Percentiles rank a stretch among this genome's conserved stretches.
Evolutionary conservation across 305 asterid genomes (phyloP).

Genomic region (Stenogyne calaminthoides): DNA sequence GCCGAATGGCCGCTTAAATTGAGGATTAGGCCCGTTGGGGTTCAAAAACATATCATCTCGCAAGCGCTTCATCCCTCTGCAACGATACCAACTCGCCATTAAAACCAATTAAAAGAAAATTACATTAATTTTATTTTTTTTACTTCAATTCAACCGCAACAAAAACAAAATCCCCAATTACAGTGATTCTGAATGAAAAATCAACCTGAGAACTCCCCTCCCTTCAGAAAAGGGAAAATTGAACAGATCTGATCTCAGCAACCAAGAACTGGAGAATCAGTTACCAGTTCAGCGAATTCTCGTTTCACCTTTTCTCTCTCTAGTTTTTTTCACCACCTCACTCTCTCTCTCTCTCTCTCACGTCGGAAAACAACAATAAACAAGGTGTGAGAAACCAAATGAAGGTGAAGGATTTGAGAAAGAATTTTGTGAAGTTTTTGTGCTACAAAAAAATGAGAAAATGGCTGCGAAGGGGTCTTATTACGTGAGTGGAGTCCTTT

Average conservation of each 20-base stretch:
- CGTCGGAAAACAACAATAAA: slow-evolving; percentile 15
- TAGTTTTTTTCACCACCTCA: neutral
- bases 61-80: slow-evolving; percentile 68
- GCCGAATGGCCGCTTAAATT: slow-evolving; percentile 54
- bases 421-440: slow-evolving; percentile 36
- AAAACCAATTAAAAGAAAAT: slow-evolving; percentile 10
- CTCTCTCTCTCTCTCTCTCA: neutral
- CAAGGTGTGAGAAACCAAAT: slow-evolving; percentile 14
- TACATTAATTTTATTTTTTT: neutral
- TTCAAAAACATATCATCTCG: slow-evolving; percentile 58
- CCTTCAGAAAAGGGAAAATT: slow-evolving; percentile 40
- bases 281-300: slow-evolving; percentile 14
- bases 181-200: slow-evolving; percentile 2
- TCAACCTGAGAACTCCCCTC: slow-evolving; percentile 35
- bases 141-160: neutral
- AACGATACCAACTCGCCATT: slow-evolving; percentile 33
- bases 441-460: slow-evolving; percentile 20
- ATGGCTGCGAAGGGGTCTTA: slow-evolving; percentile 18
- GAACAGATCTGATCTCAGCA: slow-evolving; percentile 50
- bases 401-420: slow-evolving; percentile 19
- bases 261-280: slow-evolving; percentile 32
- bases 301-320: neutral
- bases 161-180: slow-evolving; percentile 3
- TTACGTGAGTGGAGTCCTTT: slow-evolving; percentile 28
- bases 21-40: slow-evolving; percentile 33